Conservation (phyloP, 352 stramenopile genomes). For the Globisporangium canariense region DNA sequence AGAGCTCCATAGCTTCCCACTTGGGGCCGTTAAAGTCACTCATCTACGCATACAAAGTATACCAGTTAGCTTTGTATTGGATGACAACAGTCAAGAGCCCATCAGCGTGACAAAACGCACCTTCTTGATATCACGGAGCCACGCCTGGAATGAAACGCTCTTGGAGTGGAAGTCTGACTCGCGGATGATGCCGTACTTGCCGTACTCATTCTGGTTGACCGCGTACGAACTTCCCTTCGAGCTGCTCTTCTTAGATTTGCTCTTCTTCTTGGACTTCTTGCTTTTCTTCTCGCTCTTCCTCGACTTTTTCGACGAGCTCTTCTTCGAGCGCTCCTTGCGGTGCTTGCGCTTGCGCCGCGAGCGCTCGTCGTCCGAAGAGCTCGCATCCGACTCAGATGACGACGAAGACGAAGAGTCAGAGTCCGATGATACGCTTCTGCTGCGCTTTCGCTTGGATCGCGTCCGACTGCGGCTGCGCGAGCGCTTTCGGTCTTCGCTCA, state of each 20-base stretch:
- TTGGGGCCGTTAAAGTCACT: slow-evolving; percentile 83
- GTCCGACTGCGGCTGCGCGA: slow-evolving; percentile 17
- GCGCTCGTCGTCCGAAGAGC: slow-evolving; percentile 19
- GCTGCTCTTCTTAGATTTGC: slow-evolving; percentile 22
- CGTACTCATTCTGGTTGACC: slow-evolving; percentile 92
- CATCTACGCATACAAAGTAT: slow-evolving; percentile 28
- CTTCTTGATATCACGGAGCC: slow-evolving; percentile 92
- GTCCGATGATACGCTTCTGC: slow-evolving; percentile 10
- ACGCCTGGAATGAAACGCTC: slow-evolving; percentile 93
- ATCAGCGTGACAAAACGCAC: slow-evolving; percentile 24
- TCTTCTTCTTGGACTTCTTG: slow-evolving; percentile 23
- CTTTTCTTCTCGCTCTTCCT: slow-evolving; percentile 27
- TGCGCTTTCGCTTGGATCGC: slow-evolving; percentile 9
- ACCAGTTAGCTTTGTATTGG: not conserved
- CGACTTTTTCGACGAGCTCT: slow-evolving; percentile 8
- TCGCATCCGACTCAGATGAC: slow-evolving; percentile 26
- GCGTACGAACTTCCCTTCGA: slow-evolving; percentile 32
- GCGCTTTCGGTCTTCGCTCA: slow-evolving; percentile 5
- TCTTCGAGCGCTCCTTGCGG: slow-evolving; percentile 26
- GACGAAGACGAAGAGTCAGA: slow-evolving; percentile 39
- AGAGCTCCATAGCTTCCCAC: slow-evolving; percentile 88
- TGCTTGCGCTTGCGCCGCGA: slow-evolving; percentile 19
- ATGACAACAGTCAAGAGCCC: not conserved
- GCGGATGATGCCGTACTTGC: slow-evolving; percentile 95
- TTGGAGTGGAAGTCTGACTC: slow-evolving; percentile 91